Percentiles rank a stretch among this genome's conserved stretches.
Evolutionary conservation across 1,284 basidiomycete genomes (phyloP).

Genomic region (Ustanciosporium gigantosporum): DNA sequence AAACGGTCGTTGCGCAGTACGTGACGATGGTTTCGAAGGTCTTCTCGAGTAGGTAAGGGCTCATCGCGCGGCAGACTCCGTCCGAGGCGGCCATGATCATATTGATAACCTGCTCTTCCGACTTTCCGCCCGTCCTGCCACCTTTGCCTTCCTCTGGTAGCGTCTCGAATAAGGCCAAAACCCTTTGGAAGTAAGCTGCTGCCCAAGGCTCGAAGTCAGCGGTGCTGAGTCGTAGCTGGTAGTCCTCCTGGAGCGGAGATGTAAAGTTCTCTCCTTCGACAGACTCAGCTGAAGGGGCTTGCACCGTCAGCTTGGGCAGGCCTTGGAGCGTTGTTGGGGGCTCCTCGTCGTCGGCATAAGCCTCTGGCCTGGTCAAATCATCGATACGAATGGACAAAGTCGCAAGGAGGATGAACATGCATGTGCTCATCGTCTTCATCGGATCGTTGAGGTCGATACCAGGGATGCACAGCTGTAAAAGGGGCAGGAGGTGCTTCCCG

Average conservation of each 20-base stretch:
- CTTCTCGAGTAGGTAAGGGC: slow-evolving; percentile 82
- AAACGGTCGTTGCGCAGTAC: slow-evolving; percentile 73
- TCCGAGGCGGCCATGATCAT: slow-evolving; percentile 81
- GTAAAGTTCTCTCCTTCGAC: slow-evolving; percentile 3
- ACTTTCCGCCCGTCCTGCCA: slow-evolving; percentile 78
- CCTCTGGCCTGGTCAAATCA: slow-evolving; percentile 67
- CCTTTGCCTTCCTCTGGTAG: slow-evolving; percentile 82
- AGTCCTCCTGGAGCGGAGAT: slow-evolving; percentile 63
- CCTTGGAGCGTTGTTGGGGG: slow-evolving; percentile 8
- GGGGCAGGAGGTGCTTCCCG: slow-evolving; percentile 82
- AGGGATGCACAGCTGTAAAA: slow-evolving; percentile 86
- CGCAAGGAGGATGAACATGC: slow-evolving; percentile 76
- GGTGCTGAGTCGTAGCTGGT: slow-evolving; percentile 66
- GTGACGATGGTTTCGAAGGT: slow-evolving; percentile 82
- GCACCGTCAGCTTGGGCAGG: slow-evolving; percentile 35
- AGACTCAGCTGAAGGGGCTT: slow-evolving; percentile 3
- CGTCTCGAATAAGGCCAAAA: slow-evolving; percentile 86
- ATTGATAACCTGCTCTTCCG: slow-evolving; percentile 80
- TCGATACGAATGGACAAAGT: slow-evolving; percentile 81
- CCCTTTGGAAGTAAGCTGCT: slow-evolving; percentile 79
- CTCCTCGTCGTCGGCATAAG: slow-evolving; percentile 35
- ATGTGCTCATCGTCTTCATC: slow-evolving; percentile 77
- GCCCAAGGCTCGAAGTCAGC: slow-evolving; percentile 89
- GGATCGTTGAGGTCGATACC: slow-evolving; percentile 95
- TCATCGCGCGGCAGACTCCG: slow-evolving; percentile 82